Evolutionary conservation across 768 basidiomycete species (phyloP).

Genomic region (Suillus lakei): DNA sequence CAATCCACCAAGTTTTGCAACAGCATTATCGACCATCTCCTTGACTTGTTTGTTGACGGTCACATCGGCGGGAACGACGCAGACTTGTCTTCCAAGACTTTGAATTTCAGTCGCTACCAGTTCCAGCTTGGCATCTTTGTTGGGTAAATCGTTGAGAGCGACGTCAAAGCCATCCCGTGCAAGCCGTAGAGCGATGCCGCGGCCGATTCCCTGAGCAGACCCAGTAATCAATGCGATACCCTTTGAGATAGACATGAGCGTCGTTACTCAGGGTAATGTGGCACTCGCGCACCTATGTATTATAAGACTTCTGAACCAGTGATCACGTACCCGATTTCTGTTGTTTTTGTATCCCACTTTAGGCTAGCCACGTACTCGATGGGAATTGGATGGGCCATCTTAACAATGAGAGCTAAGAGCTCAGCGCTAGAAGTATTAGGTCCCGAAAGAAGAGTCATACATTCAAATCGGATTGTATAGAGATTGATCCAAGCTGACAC

Average conservation of each 20-base stretch:
- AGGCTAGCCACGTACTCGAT: too few relatives aligned
- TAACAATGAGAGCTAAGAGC: too few relatives aligned
- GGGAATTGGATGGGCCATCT: too few relatives aligned
- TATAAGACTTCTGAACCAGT: too few relatives aligned
- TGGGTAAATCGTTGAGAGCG: conserved; percentile 31
- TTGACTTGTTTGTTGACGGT: conserved; percentile 18
- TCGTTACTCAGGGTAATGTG: too few relatives aligned
- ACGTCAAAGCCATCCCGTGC: conserved; percentile 41
- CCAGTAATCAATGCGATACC: conserved; percentile 37
- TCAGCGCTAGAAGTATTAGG: too few relatives aligned
- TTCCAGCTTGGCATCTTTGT: conserved; percentile 13
- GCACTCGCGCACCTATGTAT: too few relatives aligned
- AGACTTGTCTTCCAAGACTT: conserved; percentile 7
- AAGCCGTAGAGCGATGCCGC: conserved; percentile 38
- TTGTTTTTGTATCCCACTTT: too few relatives aligned
- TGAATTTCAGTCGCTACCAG: conserved; percentile 16
- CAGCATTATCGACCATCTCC: conserved; percentile 13
- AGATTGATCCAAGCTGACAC: too few relatives aligned
- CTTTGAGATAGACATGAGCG: conserved; percentile 14
- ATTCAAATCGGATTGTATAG: too few relatives aligned
- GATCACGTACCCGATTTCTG: too few relatives aligned
- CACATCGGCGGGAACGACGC: conserved; percentile 15
- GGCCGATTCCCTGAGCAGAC: conserved; percentile 39
- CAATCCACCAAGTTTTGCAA: conserved; percentile 14
- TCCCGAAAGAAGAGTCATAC: too few relatives aligned